A percentile compares a stretch with the other conserved stretches of the same genome.
These are phyloP conservation scores for Prunus yedoensis DNA, from an alignment of 331 rosid genomes.

Conservation along the genomic window DNA sequence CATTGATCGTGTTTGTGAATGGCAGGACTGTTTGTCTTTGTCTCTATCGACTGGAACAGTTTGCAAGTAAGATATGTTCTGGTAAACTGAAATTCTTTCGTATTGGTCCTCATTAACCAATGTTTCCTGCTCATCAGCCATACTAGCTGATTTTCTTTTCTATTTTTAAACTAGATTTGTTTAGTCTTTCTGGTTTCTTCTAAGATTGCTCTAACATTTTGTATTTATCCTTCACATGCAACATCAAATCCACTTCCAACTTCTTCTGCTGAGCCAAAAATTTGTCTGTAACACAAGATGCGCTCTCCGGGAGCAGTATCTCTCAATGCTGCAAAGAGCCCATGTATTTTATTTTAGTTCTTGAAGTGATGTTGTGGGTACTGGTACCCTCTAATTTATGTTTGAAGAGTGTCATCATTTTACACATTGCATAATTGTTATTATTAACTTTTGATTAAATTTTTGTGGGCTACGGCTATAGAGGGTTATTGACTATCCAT, in stretches of 20 bases:
- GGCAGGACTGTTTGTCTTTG: no score
- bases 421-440: background rate
- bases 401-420: background rate
- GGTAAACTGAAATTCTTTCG: background rate
- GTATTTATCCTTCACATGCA: slow-evolving; percentile 10
- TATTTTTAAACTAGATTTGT: background rate
- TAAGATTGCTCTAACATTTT: background rate
- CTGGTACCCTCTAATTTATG: background rate
- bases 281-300: slow-evolving; percentile 16
- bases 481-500: no score
- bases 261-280: slow-evolving; percentile 6
- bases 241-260: slow-evolving; percentile 5
- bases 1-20: no score
- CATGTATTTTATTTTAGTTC: no score
- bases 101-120: background rate
- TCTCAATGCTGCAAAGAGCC: no score
- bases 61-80: no score
- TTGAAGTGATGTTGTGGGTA: no score
- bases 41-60: no score
- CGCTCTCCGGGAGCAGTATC: background rate
- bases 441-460: slow-evolving; percentile 6
- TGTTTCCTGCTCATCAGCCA: background rate
- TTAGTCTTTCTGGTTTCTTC: background rate
- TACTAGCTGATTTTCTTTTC: no score
- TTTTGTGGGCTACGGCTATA: slow-evolving; percentile 6